A percentile compares a stretch with the other conserved stretches of the same genome.
phyloP scores from a whole-genome alignment of 163 green algal species.

The Scenedesmus sp. region DNA sequence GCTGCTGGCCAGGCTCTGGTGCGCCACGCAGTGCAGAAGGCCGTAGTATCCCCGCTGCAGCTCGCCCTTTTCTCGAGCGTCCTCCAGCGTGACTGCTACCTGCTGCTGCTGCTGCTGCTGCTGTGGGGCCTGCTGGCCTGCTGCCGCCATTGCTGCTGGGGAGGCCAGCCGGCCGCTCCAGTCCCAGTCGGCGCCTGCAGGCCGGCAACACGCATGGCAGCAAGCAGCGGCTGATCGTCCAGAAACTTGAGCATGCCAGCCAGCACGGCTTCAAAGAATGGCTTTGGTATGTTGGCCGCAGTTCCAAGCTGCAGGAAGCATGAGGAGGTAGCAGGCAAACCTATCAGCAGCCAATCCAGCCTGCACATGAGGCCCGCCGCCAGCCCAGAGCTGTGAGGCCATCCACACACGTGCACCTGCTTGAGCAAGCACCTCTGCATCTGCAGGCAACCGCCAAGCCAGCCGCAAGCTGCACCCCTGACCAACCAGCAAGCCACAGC shows the following conservation, averaged over 20 bases:
- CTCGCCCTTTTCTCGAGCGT: conserved; percentile 81
- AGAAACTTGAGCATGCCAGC: background rate
- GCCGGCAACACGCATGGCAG: background rate
- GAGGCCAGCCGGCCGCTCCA: conserved; percentile 75
- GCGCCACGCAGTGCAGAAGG: conserved; percentile 68
- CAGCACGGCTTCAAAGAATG: background rate
- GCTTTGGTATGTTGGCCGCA: background rate
- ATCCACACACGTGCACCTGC: too few species aligned
- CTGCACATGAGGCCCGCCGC: too few species aligned
- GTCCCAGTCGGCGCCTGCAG: conserved; percentile 75
- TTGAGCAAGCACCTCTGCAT: too few species aligned
- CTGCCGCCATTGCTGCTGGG: conserved; percentile 52
- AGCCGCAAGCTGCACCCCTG: too few species aligned
- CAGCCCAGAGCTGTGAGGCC: too few species aligned
- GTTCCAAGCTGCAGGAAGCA: too few species aligned
- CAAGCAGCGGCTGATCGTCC: background rate
- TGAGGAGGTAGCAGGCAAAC: too few species aligned
- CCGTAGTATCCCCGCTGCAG: conserved; percentile 87
- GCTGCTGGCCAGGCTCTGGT: conserved; percentile 38
- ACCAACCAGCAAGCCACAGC: too few species aligned
- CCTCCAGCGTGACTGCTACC: conserved; percentile 71
- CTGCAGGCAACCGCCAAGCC: too few species aligned
- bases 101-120: conserved; percentile 10
- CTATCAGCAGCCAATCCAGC: too few species aligned
- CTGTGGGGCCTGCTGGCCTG: background rate